Evolutionary conservation across 345 rosid genomes (phyloP).

Genomic region (Rhodomyrtus tomentosa): DNA sequence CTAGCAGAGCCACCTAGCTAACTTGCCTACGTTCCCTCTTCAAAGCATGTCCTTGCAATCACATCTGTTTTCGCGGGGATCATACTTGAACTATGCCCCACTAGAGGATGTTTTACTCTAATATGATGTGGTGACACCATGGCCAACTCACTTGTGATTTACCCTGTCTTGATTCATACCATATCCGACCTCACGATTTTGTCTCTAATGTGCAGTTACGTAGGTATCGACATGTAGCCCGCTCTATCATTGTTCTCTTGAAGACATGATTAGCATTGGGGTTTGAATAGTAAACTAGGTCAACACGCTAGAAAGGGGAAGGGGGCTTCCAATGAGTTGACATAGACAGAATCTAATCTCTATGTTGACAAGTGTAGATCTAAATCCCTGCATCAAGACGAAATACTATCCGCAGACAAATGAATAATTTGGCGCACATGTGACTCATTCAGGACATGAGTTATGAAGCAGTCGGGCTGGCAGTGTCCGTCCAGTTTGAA

Average conservation of each 20-base stretch:
- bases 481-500: background rate
- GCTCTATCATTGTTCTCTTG: background rate
- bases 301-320: background rate
- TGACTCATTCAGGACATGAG: background rate
- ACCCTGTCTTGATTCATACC: background rate
- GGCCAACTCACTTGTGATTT: background rate
- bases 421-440: background rate
- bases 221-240: background rate
- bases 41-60: background rate
- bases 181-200: background rate
- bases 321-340: background rate
- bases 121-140: background rate
- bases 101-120: background rate
- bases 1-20: background rate
- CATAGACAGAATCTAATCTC: background rate
- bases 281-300: background rate
- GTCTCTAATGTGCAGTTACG: background rate
- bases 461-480: background rate
- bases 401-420: background rate
- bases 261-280: background rate
- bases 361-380: background rate
- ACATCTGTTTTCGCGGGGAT: background rate
- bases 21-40: background rate
- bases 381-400: background rate
- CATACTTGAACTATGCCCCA: background rate